phyloP scores from a whole-genome alignment of 1,284 basidiomycete species.

The Sphagnurus paluster region DNA sequence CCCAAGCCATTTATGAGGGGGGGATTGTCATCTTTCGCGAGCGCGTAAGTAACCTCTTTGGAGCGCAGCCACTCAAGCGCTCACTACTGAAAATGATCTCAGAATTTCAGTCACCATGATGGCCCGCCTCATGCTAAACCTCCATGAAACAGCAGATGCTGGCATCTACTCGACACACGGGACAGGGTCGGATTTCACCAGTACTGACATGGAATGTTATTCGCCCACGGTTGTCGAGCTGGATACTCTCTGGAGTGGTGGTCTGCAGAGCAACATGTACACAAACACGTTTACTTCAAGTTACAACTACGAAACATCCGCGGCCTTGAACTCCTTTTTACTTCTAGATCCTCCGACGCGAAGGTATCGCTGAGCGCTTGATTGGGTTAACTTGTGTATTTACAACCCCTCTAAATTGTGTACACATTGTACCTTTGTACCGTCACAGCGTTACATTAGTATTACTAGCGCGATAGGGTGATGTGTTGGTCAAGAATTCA shows the following conservation, averaged over 20 bases:
- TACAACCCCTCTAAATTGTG: too few species aligned
- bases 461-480: too few species aligned
- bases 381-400: too few species aligned
- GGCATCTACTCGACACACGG: conserved; percentile 29
- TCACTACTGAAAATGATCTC: background rate
- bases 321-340: too few species aligned
- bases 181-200: conserved; percentile 3
- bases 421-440: too few species aligned
- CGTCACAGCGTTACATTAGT: too few species aligned
- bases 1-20: conserved; percentile 36
- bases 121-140: conserved; percentile 41
- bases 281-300: too few species aligned
- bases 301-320: too few species aligned
- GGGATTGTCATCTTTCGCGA: conserved; percentile 43
- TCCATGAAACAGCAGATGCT: conserved; percentile 33
- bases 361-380: too few species aligned
- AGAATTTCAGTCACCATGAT: conserved; percentile 42
- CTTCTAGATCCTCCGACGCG: too few species aligned
- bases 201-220: conserved; percentile 12
- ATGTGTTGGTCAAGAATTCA: too few species aligned
- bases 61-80: background rate
- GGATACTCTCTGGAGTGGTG: conserved; percentile 18
- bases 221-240: conserved; percentile 14
- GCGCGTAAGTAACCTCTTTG: conserved; percentile 27
- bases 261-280: conserved; percentile 5